phyloP scores from a whole-genome alignment of 1,139 yeast genomes.

The Yamadazyma siamensis region DNA sequence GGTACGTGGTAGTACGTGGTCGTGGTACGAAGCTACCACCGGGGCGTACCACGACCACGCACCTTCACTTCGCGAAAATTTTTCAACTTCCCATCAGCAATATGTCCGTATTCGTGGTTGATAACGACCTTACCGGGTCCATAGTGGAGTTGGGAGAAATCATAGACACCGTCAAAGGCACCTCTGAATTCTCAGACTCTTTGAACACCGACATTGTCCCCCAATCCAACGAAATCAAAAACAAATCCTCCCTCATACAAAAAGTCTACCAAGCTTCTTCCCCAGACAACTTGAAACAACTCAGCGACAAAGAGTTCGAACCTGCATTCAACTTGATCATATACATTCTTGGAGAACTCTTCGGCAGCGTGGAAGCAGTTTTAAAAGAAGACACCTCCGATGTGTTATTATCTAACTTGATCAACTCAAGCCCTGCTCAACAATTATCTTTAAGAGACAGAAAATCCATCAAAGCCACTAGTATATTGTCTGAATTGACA shows the following conservation, averaged over 20 bases:
- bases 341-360: slow-evolving; percentile 32
- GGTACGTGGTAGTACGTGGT: too few relatives aligned
- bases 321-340: slow-evolving; percentile 43
- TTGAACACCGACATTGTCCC: slow-evolving; percentile 16
- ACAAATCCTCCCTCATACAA: slow-evolving; percentile 27
- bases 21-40: too few relatives aligned
- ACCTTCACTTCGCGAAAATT: slow-evolving; percentile 2
- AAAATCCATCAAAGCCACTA: slow-evolving; percentile 42
- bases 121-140: slow-evolving; percentile 42
- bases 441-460: slow-evolving; percentile 47
- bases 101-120: slow-evolving; percentile 49
- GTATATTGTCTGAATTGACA: slow-evolving; percentile 41
- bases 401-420: slow-evolving; percentile 28
- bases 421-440: slow-evolving; percentile 33
- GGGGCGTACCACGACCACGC: not conserved
- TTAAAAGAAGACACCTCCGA: slow-evolving; percentile 17
- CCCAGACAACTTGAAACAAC: slow-evolving; percentile 27
- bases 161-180: slow-evolving; percentile 32
- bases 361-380: slow-evolving; percentile 24
- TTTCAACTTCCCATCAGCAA: slow-evolving; percentile 2
- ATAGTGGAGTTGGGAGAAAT: slow-evolving; percentile 40
- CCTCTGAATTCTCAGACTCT: slow-evolving; percentile 26
- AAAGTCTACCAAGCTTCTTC: slow-evolving; percentile 25
- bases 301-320: slow-evolving; percentile 45
- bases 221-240: slow-evolving; percentile 23